Conservation (phyloP, 2,329 filamentous ascomycete genomes). For the Lasiodiplodia sp. region DNA sequence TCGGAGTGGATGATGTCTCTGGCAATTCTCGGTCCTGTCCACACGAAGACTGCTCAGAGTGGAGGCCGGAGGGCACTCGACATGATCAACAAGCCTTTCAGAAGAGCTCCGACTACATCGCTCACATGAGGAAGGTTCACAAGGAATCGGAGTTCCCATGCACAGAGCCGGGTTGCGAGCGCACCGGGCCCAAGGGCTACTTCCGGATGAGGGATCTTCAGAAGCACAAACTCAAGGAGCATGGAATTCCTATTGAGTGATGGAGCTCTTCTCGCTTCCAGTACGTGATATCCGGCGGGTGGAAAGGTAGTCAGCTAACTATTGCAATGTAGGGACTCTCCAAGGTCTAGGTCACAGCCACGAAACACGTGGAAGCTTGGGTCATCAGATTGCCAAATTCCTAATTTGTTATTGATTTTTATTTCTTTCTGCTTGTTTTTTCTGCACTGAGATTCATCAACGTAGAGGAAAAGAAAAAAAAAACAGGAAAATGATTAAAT, state of each 20-base stretch:
- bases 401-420: too few relatives aligned
- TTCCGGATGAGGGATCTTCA: conserved; percentile 33
- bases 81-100: conserved; percentile 19
- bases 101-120: conserved; percentile 41
- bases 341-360: too few relatives aligned
- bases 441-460: too few relatives aligned
- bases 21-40: conserved; percentile 33
- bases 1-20: conserved; percentile 34
- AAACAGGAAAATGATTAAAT: not conserved
- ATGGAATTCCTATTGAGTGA: conserved; percentile 25
- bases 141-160: conserved; percentile 46
- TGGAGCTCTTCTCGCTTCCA: fast-evolving
- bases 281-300: too few relatives aligned
- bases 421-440: too few relatives aligned
- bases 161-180: conserved; percentile 39
- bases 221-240: conserved; percentile 34
- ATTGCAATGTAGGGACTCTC: too few relatives aligned
- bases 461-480: too few relatives aligned
- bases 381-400: too few relatives aligned
- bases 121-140: conserved; percentile 49
- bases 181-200: conserved; percentile 35
- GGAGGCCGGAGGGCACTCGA: conserved; percentile 28
- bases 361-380: too few relatives aligned
- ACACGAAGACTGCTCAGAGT: conserved; percentile 34
- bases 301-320: too few relatives aligned